phyloP scores from a whole-genome alignment of 176 grass and related monocot species.

The Saccharum officinarum region DNA sequence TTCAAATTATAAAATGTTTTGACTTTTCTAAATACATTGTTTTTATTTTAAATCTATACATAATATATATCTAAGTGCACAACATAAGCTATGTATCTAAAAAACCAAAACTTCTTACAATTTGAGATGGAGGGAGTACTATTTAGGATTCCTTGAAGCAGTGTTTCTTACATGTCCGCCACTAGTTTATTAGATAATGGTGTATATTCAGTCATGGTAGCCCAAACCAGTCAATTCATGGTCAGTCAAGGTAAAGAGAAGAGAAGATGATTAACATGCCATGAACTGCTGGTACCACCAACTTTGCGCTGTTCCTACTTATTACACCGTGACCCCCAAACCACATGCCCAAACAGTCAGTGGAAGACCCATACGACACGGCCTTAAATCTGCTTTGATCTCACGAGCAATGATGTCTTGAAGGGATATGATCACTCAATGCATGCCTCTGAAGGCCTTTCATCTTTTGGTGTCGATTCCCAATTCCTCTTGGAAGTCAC shows the following conservation, averaged over 20 bases:
- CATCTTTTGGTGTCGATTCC: neutral
- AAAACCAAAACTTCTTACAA: neutral
- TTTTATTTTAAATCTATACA: no score
- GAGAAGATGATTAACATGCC: neutral
- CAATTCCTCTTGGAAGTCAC: neutral
- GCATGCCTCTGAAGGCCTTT: slow-evolving; percentile 8
- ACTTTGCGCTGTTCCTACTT: slow-evolving; percentile 1
- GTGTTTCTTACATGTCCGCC: neutral
- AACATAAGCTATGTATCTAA: neutral
- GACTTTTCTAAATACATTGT: no score
- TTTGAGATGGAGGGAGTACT: no score
- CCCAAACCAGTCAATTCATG: neutral
- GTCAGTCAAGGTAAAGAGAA: neutral
- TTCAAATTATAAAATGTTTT: no score
- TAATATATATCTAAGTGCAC: no score
- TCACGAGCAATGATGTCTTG: slow-evolving; percentile 42
- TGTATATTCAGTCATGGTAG: neutral
- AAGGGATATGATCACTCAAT: slow-evolving; percentile 7
- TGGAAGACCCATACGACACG: slow-evolving; percentile 10
- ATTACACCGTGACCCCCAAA: slow-evolving; percentile 1
- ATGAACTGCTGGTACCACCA: neutral
- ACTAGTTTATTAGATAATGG: neutral
- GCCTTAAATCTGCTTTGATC: slow-evolving; percentile 24
- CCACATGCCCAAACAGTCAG: slow-evolving; percentile 49
- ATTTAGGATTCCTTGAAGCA: neutral